Base-by-base conservation (phyloP, 1,284 basidiomycete genomes). In the Coniferiporia sulphurascens region DNA sequence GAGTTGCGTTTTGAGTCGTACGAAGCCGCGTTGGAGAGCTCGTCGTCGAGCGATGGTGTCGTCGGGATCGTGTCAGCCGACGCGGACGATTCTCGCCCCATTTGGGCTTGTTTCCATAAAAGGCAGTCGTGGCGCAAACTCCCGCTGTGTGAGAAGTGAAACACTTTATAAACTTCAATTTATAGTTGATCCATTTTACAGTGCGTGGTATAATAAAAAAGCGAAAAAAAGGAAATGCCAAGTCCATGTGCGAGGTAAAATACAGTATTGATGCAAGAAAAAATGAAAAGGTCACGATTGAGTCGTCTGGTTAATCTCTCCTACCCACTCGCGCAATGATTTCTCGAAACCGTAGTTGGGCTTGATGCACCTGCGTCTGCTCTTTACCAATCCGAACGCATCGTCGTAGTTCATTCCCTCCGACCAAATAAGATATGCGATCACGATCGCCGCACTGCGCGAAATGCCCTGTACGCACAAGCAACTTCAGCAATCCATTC, bases 401-500 rank as follows among this genome's bases (percentile, higher is more conserved):
- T 76, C 72, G 64, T 88, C 85, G 68, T 83, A 89, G 22, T 82
- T 74, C 85, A 89, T 86, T 50, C 78, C 79, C 57, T 81, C 79
- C 56, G 83, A 78, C 63, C 82, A 77, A 62, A 86, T 86, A 65
- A 86, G 80, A 71, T 84, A 86, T 56, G 84, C 84, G 63, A 86
- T 84, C 62, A 86, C 81, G 67, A 86, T 76, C 15, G 84, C 77
- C 15, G 84, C 78, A 58, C 80, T 83, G 64, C 84, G 79, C 51
- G 87, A 89, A 50, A 89, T 77, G 61, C 87, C 84, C 84, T 86
- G 65, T n/a, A n/a, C n/a, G n/a, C n/a, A n/a, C n/a, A n/a, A n/a
- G n/a, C n/a, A 36, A 35, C 5, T 45, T n/a, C 10, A 17, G 9
- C 6, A 10, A 45, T 5, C 44, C 5, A 7, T 12, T 45, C n/a